These are phyloP conservation scores for Medicago ruthenica DNA, from an alignment of 306 rosid genomes.

Conservation along the genomic window DNA sequence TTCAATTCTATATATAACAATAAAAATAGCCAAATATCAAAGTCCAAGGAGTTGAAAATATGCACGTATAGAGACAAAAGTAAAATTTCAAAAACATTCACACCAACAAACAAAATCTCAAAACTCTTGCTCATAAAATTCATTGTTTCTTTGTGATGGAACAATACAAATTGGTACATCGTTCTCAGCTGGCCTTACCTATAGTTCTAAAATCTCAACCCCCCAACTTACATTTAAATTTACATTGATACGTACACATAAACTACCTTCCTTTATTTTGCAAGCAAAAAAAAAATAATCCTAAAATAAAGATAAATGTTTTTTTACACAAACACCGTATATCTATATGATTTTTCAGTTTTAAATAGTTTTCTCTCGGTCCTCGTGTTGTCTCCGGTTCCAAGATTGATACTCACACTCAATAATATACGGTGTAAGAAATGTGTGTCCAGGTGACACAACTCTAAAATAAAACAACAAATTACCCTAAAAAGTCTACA, in stretches of 20 bases:
- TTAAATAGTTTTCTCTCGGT: too few species aligned
- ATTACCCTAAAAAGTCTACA: constrained; percentile 45
- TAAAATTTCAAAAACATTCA: not conserved
- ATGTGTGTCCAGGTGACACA: too few species aligned
- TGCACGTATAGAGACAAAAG: not conserved
- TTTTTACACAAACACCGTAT: too few species aligned
- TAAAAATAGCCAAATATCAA: not conserved
- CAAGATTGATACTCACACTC: too few species aligned
- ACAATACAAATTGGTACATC: constrained; percentile 43
- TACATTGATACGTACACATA: constrained; percentile 42
- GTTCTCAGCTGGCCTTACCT: not conserved
- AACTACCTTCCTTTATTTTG: constrained; percentile 37
- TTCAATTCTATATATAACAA: not conserved
- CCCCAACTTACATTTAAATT: constrained; percentile 29
- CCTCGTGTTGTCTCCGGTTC: too few species aligned
- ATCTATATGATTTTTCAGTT: too few species aligned
- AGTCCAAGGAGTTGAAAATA: not conserved
- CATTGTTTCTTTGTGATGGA: constrained; percentile 35
- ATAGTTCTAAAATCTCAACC: constrained; percentile 45
- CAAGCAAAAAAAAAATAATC: not conserved
- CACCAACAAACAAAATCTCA: constrained; percentile 11
- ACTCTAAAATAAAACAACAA: not conserved
- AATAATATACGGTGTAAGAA: too few species aligned
- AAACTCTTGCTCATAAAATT: constrained; percentile 18
- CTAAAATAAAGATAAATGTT: too few species aligned